phyloP scores from a whole-genome alignment of 2,329 filamentous ascomycete genomes.

The Penicillium psychrosexuale region DNA sequence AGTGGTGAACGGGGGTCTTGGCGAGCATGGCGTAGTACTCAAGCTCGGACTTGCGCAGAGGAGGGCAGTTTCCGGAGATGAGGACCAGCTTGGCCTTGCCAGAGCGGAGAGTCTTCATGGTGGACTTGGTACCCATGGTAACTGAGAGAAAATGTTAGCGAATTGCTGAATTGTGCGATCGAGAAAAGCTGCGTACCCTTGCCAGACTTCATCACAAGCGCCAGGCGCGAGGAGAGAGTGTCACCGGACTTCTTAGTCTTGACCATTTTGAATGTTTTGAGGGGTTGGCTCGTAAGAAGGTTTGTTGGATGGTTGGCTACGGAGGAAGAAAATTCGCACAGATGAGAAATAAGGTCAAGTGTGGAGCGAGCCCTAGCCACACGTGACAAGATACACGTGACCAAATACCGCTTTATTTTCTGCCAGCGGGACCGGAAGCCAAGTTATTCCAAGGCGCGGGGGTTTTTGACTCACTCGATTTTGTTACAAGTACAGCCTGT shows the following conservation, averaged over 20 bases:
- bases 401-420: neutral
- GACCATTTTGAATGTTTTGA: slow-evolving; percentile 55
- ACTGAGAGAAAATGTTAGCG: slow-evolving; percentile 45
- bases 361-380: slow-evolving; percentile 4
- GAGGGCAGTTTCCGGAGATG: slow-evolving; percentile 93
- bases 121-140: slow-evolving; percentile 86
- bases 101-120: slow-evolving; percentile 83
- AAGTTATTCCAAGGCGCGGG: slow-evolving; percentile 4
- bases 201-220: slow-evolving; percentile 64
- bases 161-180: neutral
- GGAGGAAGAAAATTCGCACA: slow-evolving; percentile 2
- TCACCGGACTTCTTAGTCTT: slow-evolving; percentile 76
- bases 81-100: slow-evolving; percentile 99
- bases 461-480: slow-evolving; percentile 5
- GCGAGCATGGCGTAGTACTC: slow-evolving; percentile 92
- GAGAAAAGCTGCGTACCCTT: slow-evolving; percentile 28
- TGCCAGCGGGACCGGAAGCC: slow-evolving; percentile 3
- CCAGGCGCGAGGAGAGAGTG: slow-evolving; percentile 69
- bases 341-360: neutral
- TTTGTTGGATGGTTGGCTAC: slow-evolving; percentile 7
- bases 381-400: neutral
- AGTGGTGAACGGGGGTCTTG: slow-evolving; percentile 97
- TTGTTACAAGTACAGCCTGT: neutral
- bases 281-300: slow-evolving; percentile 26
- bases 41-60: slow-evolving; percentile 96